Evolutionary conservation across 169 alveolate species (phyloP), one percentile per base, ranked within the genome.

Genomic region (Eimeria sp.): DNA sequence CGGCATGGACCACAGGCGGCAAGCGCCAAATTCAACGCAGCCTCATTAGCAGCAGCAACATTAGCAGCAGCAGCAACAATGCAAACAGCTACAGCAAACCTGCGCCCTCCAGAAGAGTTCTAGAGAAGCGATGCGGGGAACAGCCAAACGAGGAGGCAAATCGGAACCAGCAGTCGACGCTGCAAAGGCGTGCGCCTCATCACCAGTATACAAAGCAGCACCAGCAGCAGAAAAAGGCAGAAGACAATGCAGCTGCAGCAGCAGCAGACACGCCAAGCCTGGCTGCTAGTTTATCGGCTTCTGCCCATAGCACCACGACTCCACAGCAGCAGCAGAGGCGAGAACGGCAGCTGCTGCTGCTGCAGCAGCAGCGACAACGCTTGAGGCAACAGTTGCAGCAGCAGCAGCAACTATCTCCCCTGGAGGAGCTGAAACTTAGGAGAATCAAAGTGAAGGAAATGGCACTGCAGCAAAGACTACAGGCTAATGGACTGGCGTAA

Each of bases 341-440:
- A 58, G 54, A 58, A 27, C 91, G 65, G 91, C 72, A 58, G 47
- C 92, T 47, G 80, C 80, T 84, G 78, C 78, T 84, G 92, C 78
- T 84, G 63, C 78, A 58, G 92, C 92, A 84, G 61, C 92, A 84
- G 78, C 65, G 78, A 61, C 92, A 84, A 70, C 78, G 92, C 73
- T 47, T 84, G 92, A 22, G 92, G 72, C 92, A 84, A 34, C 92
- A 34, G 27, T 63, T 58, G 63, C 92, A 58, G 92, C 92, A 84
- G 78, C 80, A 84, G 92, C 92, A 84, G 63, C 92, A 84, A 47
- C 80, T 84, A 22, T 27, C 92, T 20, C 92, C 92, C 11, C 57
- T 84, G 54, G 92, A 84, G 34, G 92, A 45, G 34, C 75, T 84
- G 51, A 84, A 84, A 80, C 92, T 84, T 43, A 80, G 92, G 58